Evolutionary conservation across 805 yeast species (phyloP), one percentile per base, ranked within the genome.

Genomic region (Starmerella bacillaris): DNA sequence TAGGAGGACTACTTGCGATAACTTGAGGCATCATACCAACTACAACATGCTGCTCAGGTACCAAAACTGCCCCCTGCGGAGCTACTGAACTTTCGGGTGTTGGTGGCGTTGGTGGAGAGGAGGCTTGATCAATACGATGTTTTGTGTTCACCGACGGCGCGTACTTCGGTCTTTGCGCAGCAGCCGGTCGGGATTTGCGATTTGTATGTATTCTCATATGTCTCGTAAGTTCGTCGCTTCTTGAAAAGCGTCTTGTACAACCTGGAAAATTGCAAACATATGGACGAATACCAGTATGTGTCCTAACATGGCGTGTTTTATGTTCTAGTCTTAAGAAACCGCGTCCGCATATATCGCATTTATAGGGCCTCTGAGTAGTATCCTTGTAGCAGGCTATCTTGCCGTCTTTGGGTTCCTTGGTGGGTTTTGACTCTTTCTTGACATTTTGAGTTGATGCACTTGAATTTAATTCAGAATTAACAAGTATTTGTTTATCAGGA

Each of bases 281-380:
- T 2, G 94, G 93, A 53, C 80, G 78, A 54, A 82, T 93, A 33
- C 94, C 94, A 1, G 94, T 82, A 58, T 82, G 94, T 7, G 93
- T 82, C 38, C 94, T 64, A 46, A 83, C 76, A 54, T 82, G 94
- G 45, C 94, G 67, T 9, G 92, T 82, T 52, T 79, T 92, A 55
- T 82, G 94, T 55, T 82, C 94, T 32, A 82, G 60, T 41, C 94
- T 65, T 54, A 79, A 86, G 54, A 82, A 82, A 7, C 92, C 80
- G 58, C 80, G 78, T 34, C 70, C 73, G 56, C 94, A 82, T 48
- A 78, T 63, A 16, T 84, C 74, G 50, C 94, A 82, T 48, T 73
- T 72, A 62, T 78, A 83, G 3, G 94, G 94, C 43, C 92, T 50
- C 8, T 63, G 64, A 14, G 57, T 53, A 36, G 57, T 38, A 21